A percentile compares a stretch with the other conserved stretches of the same genome.
phyloP scores from a whole-genome alignment of 2,329 filamentous ascomycete genomes.

The Diaporthe citri region DNA sequence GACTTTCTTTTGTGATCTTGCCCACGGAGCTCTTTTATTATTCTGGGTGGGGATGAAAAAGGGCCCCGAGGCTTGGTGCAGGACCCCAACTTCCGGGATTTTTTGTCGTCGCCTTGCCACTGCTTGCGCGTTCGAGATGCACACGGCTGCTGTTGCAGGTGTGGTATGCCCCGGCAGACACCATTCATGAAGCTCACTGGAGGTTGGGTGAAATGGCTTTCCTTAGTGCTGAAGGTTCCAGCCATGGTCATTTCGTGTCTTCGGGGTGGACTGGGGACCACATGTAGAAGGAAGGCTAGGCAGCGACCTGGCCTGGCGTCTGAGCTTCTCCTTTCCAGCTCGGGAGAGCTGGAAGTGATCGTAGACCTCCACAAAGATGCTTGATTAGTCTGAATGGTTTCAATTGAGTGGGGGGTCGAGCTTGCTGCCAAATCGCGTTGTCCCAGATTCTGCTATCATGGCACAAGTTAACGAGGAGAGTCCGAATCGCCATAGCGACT shows the following conservation, averaged over 20 bases:
- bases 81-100: neutral
- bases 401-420: neutral
- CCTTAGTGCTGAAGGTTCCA: too few species aligned
- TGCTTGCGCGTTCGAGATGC: too few species aligned
- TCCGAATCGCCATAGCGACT: neutral
- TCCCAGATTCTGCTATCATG: neutral
- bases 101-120: neutral
- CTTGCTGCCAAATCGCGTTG: neutral
- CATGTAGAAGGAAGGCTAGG: neutral
- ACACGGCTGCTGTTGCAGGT: too few species aligned
- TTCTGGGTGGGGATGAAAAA: neutral
- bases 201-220: neutral
- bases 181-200: neutral
- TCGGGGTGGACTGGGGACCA: neutral
- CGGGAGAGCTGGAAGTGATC: neutral
- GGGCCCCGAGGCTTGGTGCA: too few species aligned
- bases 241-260: neutral
- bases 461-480: neutral
- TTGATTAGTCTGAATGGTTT: neutral
- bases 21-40: neutral
- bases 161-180: neutral
- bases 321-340: neutral
- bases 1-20: neutral
- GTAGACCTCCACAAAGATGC: neutral
- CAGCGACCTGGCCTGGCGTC: neutral